Evolutionary conservation across 1,139 yeast species (phyloP), one percentile per base, ranked within the genome.

Genomic region (Kodamaea anthophila): DNA sequence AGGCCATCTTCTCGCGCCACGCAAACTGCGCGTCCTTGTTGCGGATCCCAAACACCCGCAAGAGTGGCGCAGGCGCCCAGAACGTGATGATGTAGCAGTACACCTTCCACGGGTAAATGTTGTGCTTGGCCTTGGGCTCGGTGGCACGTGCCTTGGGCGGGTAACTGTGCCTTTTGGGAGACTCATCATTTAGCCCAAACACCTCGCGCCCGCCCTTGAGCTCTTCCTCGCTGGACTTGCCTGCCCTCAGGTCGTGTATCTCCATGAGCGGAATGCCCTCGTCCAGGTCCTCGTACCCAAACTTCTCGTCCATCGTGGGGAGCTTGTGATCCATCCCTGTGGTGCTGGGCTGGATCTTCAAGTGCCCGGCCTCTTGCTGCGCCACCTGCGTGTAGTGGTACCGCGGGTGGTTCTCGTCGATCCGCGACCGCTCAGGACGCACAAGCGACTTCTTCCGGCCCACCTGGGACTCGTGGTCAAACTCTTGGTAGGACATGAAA

Each of bases 1-100:
- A 67, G 2, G 85, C 97, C 26, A 88, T 81, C 52, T 91, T 91
- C 53, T 91, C 98, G 51, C 97, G 72, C 98, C 98, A 91, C 0
- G 97, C 97, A 65, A 77, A 75, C 53, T 86, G 96, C 40, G 95
- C 74, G 30, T 78, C 87, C 44, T 76, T 75, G 16, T 84, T 78
- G 23, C 71, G 71, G 70, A 88, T 71, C 4, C 97, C 97, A 55
- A 76, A 83, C 32, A 82, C 54, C 29, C 65, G 64, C 47, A 91
- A 60, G 19, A 88, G 41, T 0, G 88, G 80, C 3, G 81, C 71
- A 1, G 96, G 95, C 3, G 94, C 94, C 93, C 96, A 88, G 53
- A 86, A 86, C 0, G 97, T 88, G 22, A 91, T 59, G 8, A 72
- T 44, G 46, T 76, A 74, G 52, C 96, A 87, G 56, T 86, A 91